Conservation (phyloP, 768 basidiomycete species). For the Postia placenta region DNA sequence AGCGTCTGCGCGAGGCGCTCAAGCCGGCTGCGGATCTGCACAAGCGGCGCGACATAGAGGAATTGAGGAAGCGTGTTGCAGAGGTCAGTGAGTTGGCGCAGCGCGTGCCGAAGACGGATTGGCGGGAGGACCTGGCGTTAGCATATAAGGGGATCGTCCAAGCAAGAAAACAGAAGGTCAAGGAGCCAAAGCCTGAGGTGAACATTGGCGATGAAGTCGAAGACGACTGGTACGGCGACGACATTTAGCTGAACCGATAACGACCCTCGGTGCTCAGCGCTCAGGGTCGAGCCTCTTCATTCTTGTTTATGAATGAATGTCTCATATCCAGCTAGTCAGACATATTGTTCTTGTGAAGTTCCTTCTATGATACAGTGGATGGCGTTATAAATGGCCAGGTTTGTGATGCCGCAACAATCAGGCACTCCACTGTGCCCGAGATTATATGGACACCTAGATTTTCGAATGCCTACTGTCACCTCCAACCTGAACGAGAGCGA, state of each 20-base stretch:
- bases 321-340: too few relatives aligned
- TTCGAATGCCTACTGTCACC: too few relatives aligned
- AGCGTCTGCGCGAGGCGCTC: conserved; percentile 24
- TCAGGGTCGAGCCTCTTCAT: too few relatives aligned
- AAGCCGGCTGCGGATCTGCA: conserved; percentile 28
- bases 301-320: too few relatives aligned
- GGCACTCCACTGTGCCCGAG: too few relatives aligned
- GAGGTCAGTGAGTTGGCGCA: conserved; percentile 24
- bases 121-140: conserved; percentile 18
- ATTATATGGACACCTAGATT: too few relatives aligned
- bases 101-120: conserved; percentile 11
- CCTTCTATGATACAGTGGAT: too few relatives aligned
- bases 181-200: conserved; percentile 1
- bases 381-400: too few relatives aligned
- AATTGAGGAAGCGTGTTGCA: conserved; percentile 22
- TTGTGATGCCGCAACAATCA: too few relatives aligned
- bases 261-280: too few relatives aligned
- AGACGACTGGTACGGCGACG: background rate
- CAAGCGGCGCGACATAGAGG: conserved; percentile 13
- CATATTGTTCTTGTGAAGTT: too few relatives aligned
- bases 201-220: background rate
- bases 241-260: background rate
- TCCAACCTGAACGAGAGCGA: too few relatives aligned
- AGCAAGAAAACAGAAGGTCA: background rate
- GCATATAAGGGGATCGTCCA: conserved; percentile 31